Evolutionary conservation across 1,284 basidiomycete genomes (phyloP).

Genomic region (Sporisorium sorghi): DNA sequence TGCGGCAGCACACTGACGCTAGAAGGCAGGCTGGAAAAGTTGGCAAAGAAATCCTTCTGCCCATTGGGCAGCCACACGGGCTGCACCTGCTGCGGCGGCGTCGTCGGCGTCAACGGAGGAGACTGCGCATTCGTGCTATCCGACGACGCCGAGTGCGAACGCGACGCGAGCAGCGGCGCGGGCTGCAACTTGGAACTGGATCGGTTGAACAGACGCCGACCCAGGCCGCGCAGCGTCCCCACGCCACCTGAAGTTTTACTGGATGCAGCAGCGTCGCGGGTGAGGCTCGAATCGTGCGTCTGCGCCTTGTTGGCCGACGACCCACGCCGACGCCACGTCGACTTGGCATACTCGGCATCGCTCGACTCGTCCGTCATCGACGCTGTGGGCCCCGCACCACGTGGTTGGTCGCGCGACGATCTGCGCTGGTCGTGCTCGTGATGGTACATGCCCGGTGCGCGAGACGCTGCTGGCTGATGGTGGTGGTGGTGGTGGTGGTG

Average conservation of each 20-base stretch:
- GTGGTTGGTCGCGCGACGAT: conserved; percentile 16
- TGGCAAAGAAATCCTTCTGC: conserved; percentile 47
- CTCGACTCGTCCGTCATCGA: conserved; percentile 16
- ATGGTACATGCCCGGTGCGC: conserved; percentile 6
- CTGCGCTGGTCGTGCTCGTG: conserved; percentile 23
- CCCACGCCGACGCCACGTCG: conserved; percentile 5
- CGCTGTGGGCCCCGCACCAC: not conserved
- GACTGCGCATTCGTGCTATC: conserved; percentile 32
- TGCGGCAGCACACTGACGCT: not conserved
- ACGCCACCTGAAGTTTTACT: conserved; percentile 11
- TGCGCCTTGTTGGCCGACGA: conserved; percentile 2
- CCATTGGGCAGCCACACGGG: conserved; percentile 46
- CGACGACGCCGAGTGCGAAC: conserved; percentile 46
- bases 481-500: too few relatives aligned
- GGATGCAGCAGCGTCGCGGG: not conserved
- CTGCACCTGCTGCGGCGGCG: conserved; percentile 29
- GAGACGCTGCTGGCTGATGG: too few relatives aligned
- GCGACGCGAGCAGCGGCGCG: conserved; percentile 16
- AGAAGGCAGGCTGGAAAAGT: conserved; percentile 25
- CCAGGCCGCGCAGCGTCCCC: conserved; percentile 30
- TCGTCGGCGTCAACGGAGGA: conserved; percentile 47
- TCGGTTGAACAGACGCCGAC: conserved; percentile 45
- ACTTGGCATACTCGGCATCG: conserved; percentile 27
- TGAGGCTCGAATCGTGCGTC: conserved; percentile 17
- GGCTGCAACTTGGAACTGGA: conserved; percentile 30